Base-by-base conservation (phyloP, 441 rosid genomes). In the Melastoma candidum region DNA sequence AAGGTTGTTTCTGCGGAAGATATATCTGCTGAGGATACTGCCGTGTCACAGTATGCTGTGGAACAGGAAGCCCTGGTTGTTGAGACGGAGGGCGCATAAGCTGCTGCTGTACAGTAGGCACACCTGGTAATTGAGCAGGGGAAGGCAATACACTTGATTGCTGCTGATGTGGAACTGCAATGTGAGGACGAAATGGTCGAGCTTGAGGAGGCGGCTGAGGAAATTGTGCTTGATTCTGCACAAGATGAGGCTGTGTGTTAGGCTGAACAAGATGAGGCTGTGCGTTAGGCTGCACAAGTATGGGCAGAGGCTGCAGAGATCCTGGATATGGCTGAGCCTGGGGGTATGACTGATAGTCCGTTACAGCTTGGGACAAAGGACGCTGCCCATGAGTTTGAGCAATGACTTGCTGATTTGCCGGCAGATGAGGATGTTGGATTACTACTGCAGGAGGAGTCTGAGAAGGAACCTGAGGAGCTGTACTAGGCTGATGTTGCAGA, bases 201-300 rank as follows among this genome's bases (percentile, higher is more conserved):
- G 73, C 57, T 29, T 67, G 62, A 32, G 72, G 53, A 74, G 77
- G 61, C 55, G 76, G 81, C 54, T 76, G 86, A 63, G 73, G 61
- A 52, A 73, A 65, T 61, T 78, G 79, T 58, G 56, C 69, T 56
- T 67, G 92, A 63, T 69, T 55, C 63, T 72, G 79, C 41, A 47
- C 59, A 36, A 75, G 54, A 29, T 36, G 41, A 53, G 68, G 65
- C 48, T 69, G 82, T n/a, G 61, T 36, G 41, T 36, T 36, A 36
- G 41, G 41, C 41, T 36, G 41, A 36, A 36, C 41, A 36, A 36
- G 41, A 36, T 36, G 41, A 53, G 68, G 65, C 48, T 69, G 82
- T n/a, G 61, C 8, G 41, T 36, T 36, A 36, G 41, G 41, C 41
- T 36, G 41, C 6, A 36, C 41, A 36, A 36, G 41, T 17, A 36